Percentiles rank a stretch among this genome's conserved stretches.
These are phyloP conservation scores for Cutaneotrichosporon dermatis DNA, from an alignment of 1,284 basidiomycete genomes.

Conservation along the genomic window DNA sequence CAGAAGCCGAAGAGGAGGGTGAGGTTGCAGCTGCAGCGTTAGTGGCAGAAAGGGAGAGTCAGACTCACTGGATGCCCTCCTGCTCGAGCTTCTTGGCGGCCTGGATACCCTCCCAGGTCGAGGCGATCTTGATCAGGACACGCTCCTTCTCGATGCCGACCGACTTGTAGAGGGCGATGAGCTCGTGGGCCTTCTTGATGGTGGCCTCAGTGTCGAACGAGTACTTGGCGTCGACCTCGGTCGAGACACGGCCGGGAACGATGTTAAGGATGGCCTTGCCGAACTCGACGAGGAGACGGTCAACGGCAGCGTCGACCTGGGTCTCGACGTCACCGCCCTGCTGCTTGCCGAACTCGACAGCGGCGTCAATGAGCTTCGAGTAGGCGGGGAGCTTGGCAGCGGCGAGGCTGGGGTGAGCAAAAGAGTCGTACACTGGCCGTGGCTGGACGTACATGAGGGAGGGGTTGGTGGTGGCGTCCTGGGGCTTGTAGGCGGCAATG, in stretches of 20 bases:
- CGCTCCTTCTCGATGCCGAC: slow-evolving; percentile 89
- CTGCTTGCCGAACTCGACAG: slow-evolving; percentile 74
- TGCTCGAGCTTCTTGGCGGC: slow-evolving; percentile 92
- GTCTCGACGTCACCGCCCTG: slow-evolving; percentile 68
- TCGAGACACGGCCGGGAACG: slow-evolving; percentile 97
- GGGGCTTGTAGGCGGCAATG: slow-evolving; percentile 89
- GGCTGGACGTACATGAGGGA: slow-evolving; percentile 55
- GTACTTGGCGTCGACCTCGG: slow-evolving; percentile 94
- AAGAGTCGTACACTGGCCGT: not conserved
- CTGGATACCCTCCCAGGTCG: slow-evolving; percentile 99
- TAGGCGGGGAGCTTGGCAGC: slow-evolving; percentile 89
- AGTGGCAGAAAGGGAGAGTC: not conserved
- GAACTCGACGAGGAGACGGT: slow-evolving; percentile 93
- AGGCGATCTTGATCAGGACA: slow-evolving; percentile 97
- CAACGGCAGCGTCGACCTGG: slow-evolving; percentile 72
- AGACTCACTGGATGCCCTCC: slow-evolving; percentile 71
- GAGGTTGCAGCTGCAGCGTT: slow-evolving; percentile 70
- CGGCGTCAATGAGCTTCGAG: slow-evolving; percentile 73
- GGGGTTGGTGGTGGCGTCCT: slow-evolving; percentile 91
- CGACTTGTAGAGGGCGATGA: slow-evolving; percentile 90
- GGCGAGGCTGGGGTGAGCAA: slow-evolving; percentile 62
- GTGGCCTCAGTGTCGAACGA: slow-evolving; percentile 69
- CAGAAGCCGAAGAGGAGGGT: slow-evolving; percentile 97
- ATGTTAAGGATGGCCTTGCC: slow-evolving; percentile 91
- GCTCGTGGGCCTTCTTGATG: slow-evolving; percentile 69